Base-by-base conservation (phyloP, 306 rosid genomes). In the Senna siamea region DNA sequence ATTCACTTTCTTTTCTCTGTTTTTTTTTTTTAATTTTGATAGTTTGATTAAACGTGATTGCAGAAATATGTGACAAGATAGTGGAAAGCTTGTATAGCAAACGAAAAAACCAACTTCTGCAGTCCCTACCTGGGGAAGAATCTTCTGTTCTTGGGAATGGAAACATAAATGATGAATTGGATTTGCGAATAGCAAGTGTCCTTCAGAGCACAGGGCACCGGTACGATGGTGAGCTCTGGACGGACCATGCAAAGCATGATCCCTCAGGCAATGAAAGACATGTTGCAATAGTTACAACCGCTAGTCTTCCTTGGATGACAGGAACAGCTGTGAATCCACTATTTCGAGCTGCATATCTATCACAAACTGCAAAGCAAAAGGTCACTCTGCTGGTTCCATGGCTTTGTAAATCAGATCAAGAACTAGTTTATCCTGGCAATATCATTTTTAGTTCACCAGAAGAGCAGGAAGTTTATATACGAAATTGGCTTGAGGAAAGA, bases 241-340 rank as follows among this genome's bases (percentile, higher is more conserved):
- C 88, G 35, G 93, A 87, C 77, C 90, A 82, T 53, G 75, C 82
- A 73, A 94, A 92, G 83, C 87, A 82, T 55, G 88, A 85, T 5
- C 76, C 81, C 0, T 79, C 83, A 15, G 84, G 79, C 37, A 81
- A 77, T 64, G 92, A 90, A 82, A 81, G 98, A 69, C 93, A 90
- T 76, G 87, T 92, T 82, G 99, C 99, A 41, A 94, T 94, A 40
- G 96, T 94, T 67, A 95, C 99, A 66, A 95, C 99, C 26, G 99
- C 99, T 50, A 95, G 98, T 82, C 97, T 95, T 87, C 98, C 98
- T 72, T 95, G 99, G 99, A 88, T 95, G 99, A 95, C 98, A 0
- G 99, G 99, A 76, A 92, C 99, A 47, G 93, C 99, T 34, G 99
- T 95, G 67, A 95, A 95, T 71, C 99, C 98, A 32, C 85, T 92